Conservation (phyloP, 148 eudicot genomes). For the Silene latifolia region DNA sequence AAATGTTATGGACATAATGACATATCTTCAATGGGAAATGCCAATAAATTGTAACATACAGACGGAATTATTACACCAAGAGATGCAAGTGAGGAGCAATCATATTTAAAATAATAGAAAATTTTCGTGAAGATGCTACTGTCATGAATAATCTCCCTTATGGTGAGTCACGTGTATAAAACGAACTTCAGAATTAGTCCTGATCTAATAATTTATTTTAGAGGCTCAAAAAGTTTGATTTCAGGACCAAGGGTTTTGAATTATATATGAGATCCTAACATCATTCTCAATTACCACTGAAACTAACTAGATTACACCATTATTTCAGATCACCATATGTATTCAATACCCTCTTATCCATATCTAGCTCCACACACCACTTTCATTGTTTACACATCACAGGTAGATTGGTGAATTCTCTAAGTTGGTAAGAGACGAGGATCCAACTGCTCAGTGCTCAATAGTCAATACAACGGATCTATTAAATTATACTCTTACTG, state of each 20-base stretch:
- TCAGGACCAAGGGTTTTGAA: not conserved
- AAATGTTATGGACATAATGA: not conserved
- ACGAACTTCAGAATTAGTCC: not conserved
- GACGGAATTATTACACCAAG: not conserved
- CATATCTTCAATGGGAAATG: not conserved
- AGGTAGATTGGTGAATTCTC: not conserved
- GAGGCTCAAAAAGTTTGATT: slow-evolving; percentile 2
- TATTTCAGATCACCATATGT: too few relatives aligned
- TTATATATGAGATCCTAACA: not conserved
- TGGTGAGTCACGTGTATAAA: not conserved
- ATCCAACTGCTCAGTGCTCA: not conserved
- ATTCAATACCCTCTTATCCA: not conserved
- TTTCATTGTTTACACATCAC: not conserved
- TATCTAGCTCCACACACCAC: not conserved
- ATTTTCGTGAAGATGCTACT: not conserved
- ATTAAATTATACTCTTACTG: not conserved
- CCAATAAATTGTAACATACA: not conserved
- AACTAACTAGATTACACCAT: not conserved
- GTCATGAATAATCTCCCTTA: not conserved
- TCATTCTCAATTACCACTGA: not conserved
- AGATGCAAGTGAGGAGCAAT: not conserved
- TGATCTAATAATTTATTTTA: not conserved
- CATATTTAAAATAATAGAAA: not conserved
- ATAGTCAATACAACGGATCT: not conserved
- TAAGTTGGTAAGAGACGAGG: not conserved